Conservation (phyloP, 176 grass and related monocot species). For the maize (Zea mays) region Zm-B73-REFERENCE-NAM-5.0 NC_050097.1:152905001-152905500, state of each 20-base stretch:
- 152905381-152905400: too few species aligned
- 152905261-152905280: slow-evolving; percentile 66
- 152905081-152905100: too few species aligned
- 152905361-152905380: too few species aligned
- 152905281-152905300: slow-evolving; percentile 50
- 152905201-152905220: slow-evolving; percentile 50
- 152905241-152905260: slow-evolving; percentile 52
- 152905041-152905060: too few species aligned
- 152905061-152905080: neutral
- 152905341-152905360: neutral
- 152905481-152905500: too few species aligned
- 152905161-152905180: neutral
- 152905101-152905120: too few species aligned
- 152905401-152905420: too few species aligned
- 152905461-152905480: too few species aligned
- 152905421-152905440: too few species aligned
- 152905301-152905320: neutral
- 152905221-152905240: slow-evolving; percentile 68
- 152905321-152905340: neutral
- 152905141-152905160: neutral
- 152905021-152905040: too few species aligned
- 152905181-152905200: neutral
- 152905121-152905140: neutral
- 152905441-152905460: too few species aligned
- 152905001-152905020: neutral